Conservation (phyloP, 345 rosid genomes). For the Clausena lansium region DNA sequence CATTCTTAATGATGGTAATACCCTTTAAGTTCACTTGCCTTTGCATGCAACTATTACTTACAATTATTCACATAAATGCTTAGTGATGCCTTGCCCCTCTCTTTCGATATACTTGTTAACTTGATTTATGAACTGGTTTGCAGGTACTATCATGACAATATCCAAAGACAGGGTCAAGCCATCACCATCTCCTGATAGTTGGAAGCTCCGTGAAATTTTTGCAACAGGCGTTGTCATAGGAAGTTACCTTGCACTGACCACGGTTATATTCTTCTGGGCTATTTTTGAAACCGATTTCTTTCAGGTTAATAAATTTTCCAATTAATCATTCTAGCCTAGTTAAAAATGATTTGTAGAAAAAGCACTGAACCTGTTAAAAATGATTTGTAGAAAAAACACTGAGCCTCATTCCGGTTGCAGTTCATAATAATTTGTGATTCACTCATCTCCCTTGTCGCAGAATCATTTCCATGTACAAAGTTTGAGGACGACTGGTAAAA, state of each 20-base stretch:
- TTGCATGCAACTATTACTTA: neutral
- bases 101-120: neutral
- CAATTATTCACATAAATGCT: neutral
- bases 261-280: conserved; percentile 66
- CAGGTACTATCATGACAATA: conserved; percentile 90
- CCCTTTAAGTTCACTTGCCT: neutral
- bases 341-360: no score
- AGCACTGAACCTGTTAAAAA: neutral
- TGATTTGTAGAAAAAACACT: no score
- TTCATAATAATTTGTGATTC: neutral
- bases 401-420: neutral
- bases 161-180: conserved; percentile 93
- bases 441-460: conserved; percentile 26
- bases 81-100: neutral
- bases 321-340: neutral
- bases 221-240: conserved; percentile 85
- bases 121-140: neutral
- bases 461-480: conserved; percentile 39
- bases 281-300: conserved; percentile 69
- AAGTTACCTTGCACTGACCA: conserved; percentile 66
- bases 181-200: conserved; percentile 81
- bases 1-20: conserved; percentile 65
- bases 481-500: conserved; percentile 29
- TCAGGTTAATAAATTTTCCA: conserved; percentile 29
- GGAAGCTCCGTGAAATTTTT: conserved; percentile 90